phyloP scores from a whole-genome alignment of 179 eudicot genomes.

The Actinidia polygama region DNA sequence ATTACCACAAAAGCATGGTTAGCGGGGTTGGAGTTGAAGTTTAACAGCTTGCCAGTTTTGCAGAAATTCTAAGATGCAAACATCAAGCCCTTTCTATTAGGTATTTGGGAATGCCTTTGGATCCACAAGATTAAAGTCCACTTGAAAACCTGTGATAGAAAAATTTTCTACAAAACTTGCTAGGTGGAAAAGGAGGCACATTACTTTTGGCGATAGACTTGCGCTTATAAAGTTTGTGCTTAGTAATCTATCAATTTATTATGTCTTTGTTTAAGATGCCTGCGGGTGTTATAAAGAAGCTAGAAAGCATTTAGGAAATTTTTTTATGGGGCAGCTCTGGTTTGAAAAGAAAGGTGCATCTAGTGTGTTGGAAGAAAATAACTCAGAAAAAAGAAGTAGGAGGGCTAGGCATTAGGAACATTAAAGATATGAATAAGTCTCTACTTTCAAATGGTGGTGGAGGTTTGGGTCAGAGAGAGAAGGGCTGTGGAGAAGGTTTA shows the following conservation, averaged over 20 bases:
- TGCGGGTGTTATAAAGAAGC: neutral
- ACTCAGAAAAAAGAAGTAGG: neutral
- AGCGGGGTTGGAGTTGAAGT: slow-evolving; percentile 18
- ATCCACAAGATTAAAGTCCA: no score
- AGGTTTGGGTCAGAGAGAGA: neutral
- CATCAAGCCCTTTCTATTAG: no score
- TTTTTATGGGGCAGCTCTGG: neutral
- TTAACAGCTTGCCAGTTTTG: no score
- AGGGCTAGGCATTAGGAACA: neutral
- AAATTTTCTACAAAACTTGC: no score
- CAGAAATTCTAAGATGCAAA: no score
- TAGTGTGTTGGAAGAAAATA: neutral
- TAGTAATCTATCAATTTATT: neutral
- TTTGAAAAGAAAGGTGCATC: neutral
- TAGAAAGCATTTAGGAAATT: neutral
- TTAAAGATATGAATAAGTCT: no score
- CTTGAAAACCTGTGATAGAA: no score
- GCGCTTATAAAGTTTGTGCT: no score
- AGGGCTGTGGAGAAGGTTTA: neutral
- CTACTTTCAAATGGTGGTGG: neutral
- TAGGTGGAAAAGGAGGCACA: no score
- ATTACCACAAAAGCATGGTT: neutral
- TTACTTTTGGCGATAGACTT: no score
- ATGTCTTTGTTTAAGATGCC: neutral
- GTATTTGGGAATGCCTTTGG: no score